phyloP scores from a whole-genome alignment of 164 flowering plant genomes.

The Nelumbo lutea region DNA sequence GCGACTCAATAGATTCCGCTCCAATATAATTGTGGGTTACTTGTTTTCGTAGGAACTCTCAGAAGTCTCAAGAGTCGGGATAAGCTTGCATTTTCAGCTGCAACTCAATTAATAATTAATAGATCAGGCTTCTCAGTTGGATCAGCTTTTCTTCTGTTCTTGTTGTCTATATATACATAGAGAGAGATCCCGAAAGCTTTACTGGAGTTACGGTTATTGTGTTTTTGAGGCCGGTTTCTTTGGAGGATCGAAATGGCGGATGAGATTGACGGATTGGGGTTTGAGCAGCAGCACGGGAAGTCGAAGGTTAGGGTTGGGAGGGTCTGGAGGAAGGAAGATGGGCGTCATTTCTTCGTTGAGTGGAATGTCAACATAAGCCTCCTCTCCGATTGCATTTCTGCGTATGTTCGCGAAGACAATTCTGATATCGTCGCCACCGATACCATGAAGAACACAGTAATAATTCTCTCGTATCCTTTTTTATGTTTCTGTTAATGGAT shows the following conservation, averaged over 20 bases:
- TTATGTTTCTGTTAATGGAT: background rate
- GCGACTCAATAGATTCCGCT: too few species aligned
- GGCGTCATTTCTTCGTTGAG: slow-evolving; percentile 60
- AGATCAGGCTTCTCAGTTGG: too few species aligned
- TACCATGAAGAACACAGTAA: slow-evolving; percentile 94
- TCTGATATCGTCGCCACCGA: slow-evolving; percentile 95
- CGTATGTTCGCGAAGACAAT: slow-evolving; percentile 68
- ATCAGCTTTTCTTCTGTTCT: too few species aligned
- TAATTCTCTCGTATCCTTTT: background rate
- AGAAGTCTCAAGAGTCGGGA: too few species aligned
- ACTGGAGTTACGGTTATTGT: too few species aligned
- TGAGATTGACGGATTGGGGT: slow-evolving; percentile 32
- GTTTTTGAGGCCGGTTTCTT: background rate
- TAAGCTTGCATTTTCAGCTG: too few species aligned
- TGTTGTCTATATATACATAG: too few species aligned
- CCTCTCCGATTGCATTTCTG: slow-evolving; percentile 65
- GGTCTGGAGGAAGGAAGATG: slow-evolving; percentile 62
- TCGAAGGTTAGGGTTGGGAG: slow-evolving; percentile 76
- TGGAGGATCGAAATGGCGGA: slow-evolving; percentile 28
- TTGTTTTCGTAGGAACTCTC: too few species aligned
- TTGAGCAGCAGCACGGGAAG: slow-evolving; percentile 94
- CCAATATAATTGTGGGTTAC: too few species aligned
- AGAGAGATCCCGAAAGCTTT: background rate
- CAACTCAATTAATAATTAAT: too few species aligned
- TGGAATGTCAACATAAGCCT: slow-evolving; percentile 79